Base-by-base conservation (phyloP, 2,329 filamentous ascomycete genomes). In the Fusarium sulawesiense region DNA sequence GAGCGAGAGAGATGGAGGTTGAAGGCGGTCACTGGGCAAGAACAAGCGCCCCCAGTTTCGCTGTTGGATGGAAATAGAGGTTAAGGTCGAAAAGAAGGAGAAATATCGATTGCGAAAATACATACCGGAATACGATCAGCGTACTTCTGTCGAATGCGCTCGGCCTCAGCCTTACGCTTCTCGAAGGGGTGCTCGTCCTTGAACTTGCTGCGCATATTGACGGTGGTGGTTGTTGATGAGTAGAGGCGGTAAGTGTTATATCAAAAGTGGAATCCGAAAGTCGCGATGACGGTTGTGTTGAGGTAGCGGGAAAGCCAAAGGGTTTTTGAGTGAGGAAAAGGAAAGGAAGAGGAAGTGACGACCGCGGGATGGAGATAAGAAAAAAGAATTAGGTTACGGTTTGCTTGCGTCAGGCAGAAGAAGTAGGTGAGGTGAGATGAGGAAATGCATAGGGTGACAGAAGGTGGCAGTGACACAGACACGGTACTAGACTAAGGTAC, bases 101-200 rank as follows among this genome's bases (percentile, higher is more conserved):
- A 47, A 23, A 57, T 23, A 55, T 51, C 30, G 25, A 60, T 42
- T 56, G 34, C 14, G 58, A 58, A 72, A 63, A 59, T 65, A 90
- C 94, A 82, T 90, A 98, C 96, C 54, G 96, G 96, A 84, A 99
- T 99, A 78, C 96, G 93, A 83, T 99, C 96, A 76, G 93, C 91
- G 82, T 99, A 99, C 85, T 99, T 99, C 87, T 98, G 94, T 75
- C 96, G 94, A 82, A 98, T 98, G 83, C 96, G 94, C 88, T 99
- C 96, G 81, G 96, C 96, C 86, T 99, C 96, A 74, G 96, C 96
- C 93, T 98, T 98, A 86, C 96, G 94, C 93, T 99, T 99, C 92
- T 98, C 96, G 82, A 98, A 98, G 77, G 93, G 94, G 83, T 98
- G 96, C 90, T 98, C 96, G 91, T 99, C 96, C 94, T 99, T 99